phyloP scores from a whole-genome alignment of 176 grass and related monocot genomes.

The Triticum dicoccoides region DNA sequence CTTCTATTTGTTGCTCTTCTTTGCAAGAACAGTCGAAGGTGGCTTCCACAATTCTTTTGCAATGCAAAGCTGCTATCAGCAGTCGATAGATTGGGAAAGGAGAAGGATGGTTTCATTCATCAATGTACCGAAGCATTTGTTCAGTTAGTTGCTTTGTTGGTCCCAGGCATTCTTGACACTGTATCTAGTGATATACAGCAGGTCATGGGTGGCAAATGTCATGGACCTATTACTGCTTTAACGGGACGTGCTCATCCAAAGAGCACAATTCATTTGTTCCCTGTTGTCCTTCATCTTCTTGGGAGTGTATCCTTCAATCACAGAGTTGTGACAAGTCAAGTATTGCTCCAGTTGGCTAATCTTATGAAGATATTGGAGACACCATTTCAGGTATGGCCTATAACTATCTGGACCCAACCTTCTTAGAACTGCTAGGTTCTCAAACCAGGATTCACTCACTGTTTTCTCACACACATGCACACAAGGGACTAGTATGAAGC shows the following conservation, averaged over 20 bases:
- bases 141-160: conserved; percentile 52
- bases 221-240: conserved; percentile 61
- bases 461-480: too few relatives aligned
- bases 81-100: conserved; percentile 85
- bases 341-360: conserved; percentile 83
- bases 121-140: conserved; percentile 82
- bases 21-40: conserved; percentile 85
- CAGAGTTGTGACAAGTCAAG: conserved; percentile 65
- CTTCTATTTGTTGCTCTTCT: conserved; percentile 86
- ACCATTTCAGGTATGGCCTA: conserved; percentile 67
- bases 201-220: conserved; percentile 80
- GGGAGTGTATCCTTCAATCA: conserved; percentile 85
- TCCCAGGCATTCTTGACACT: conserved; percentile 81
- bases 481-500: too few relatives aligned
- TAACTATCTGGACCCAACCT: neutral
- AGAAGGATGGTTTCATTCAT: conserved; percentile 80
- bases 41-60: conserved; percentile 88
- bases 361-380: conserved; percentile 87
- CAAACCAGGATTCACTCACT: too few relatives aligned
- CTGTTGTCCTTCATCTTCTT: conserved; percentile 92
- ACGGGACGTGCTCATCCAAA: conserved; percentile 69
- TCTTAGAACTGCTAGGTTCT: too few relatives aligned
- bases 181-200: conserved; percentile 82
- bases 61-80: conserved; percentile 77
- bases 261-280: conserved; percentile 80